Evolutionary conservation across 2,329 filamentous ascomycete species (phyloP), one percentile per base, ranked within the genome.

Genomic region (Aspergillus unguis): DNA sequence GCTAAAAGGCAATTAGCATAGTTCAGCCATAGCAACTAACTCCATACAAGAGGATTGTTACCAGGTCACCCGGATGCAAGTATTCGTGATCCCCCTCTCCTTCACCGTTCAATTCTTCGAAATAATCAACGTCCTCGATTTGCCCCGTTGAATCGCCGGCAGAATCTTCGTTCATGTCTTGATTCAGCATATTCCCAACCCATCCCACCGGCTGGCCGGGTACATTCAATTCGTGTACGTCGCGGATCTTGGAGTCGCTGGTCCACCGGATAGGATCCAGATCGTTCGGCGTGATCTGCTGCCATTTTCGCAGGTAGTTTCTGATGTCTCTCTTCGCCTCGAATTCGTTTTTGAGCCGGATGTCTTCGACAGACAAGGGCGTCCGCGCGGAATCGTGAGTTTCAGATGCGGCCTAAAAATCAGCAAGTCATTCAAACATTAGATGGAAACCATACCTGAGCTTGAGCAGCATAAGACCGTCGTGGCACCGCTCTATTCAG

Each of bases 241-340:
- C 17, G 17, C 17, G 17, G 17, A 17, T 17, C 17, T 17, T 17
- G 17, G 17, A 17, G 17, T 17, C 17, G 17, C 17, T 17, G 17
- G 17, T 17, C 17, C 17, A 17, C 17, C 58, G 61, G 11, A 69
- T 55, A 1, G 69, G 70, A 28, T 72, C 67, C 32, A 68, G 9
- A 9, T 45, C n/a, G 26, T 63, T 65, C 1, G 62, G 53, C 28
- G 69, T 67, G 6, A 52, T 59, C 8, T 63, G 60, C 53, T 71
- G 68, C 74, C 74, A 76, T 65, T 69, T 68, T 43, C 58, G 58
- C 23, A 76, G 58, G 48, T 75, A 75, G n/a, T 67, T 59, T 45
- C 71, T 67, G 29, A 76, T 74, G 52, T 74, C 64, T 35, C 64
- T 65, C 44, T 68, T 65, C 31, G 63, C 59, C 51, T 71, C 67